Percentiles rank a stretch among this genome's conserved stretches.
phyloP scores from a whole-genome alignment of 441 rosid genomes.

The Heliophila coronopifolia region DNA sequence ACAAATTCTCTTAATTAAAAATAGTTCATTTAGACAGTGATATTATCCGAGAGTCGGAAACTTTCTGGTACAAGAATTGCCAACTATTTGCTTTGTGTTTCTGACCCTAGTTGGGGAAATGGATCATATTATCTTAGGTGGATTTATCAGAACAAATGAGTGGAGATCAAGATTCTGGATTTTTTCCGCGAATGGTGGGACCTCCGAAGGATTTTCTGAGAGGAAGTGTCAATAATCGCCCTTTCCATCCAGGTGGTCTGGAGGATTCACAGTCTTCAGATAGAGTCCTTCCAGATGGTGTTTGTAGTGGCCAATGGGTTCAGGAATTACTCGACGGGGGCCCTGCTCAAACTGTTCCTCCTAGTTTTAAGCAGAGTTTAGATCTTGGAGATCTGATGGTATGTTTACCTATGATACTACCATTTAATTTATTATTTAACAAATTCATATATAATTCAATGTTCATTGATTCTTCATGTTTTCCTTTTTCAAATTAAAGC shows the following conservation, averaged over 20 bases:
- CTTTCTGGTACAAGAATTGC: constrained; percentile 1
- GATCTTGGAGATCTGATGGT: constrained; percentile 88
- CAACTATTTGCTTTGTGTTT: constrained; percentile 16
- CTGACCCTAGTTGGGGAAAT: constrained; percentile 30
- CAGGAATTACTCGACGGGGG: constrained; percentile 68
- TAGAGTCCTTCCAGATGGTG: constrained; percentile 72
- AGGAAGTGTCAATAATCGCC: constrained; percentile 88
- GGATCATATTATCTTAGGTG: constrained; percentile 58
- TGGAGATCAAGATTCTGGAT: constrained; percentile 60
- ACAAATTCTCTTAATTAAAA: neutral
- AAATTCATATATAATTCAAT: neutral
- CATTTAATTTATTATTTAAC: constrained; percentile 8
- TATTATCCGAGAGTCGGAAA: neutral
- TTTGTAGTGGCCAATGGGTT: constrained; percentile 75
- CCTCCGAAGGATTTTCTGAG: constrained; percentile 74
- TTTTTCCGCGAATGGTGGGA: constrained; percentile 56
- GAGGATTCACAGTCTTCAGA: constrained; percentile 58
- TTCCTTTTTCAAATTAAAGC: constrained; percentile 36
- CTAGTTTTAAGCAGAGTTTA: constrained; percentile 74
- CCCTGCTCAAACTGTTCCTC: constrained; percentile 63
- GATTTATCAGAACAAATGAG: constrained; percentile 67
- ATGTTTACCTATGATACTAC: constrained; percentile 32
- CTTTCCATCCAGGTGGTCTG: constrained; percentile 94
- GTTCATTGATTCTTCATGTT: constrained; percentile 16
- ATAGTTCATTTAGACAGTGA: constrained; percentile 10